A percentile compares a stretch with the other conserved stretches of the same genome.
These are phyloP conservation scores for Cystofilobasidium ferigula DNA, from an alignment of 768 basidiomycete genomes.

Conservation along the genomic window DNA sequence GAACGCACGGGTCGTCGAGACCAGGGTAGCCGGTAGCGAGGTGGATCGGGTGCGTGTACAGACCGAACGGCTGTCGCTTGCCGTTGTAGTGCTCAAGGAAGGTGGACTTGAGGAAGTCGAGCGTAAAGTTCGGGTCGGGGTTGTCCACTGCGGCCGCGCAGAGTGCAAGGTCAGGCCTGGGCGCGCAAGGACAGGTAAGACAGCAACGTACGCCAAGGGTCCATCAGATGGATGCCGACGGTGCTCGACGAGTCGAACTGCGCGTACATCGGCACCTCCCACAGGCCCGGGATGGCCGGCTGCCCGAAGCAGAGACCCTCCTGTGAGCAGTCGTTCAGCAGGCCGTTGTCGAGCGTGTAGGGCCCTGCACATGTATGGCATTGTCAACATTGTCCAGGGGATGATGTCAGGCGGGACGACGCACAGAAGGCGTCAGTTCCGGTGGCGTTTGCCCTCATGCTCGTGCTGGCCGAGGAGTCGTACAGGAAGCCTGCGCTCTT, in stretches of 20 bases:
- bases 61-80: conserved; percentile 66
- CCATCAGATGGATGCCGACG: conserved; percentile 41
- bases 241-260: conserved; percentile 56
- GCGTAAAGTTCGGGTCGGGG: conserved; percentile 26
- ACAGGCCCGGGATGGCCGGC: conserved; percentile 62
- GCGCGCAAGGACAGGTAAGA: no score
- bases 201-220: no score
- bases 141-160: no score
- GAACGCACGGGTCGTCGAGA: conserved; percentile 32
- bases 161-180: no score
- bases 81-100: conserved; percentile 63
- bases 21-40: conserved; percentile 41
- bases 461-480: conserved; percentile 54
- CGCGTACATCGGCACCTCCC: conserved; percentile 72
- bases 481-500: conserved; percentile 39
- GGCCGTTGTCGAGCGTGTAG: conserved; percentile 52
- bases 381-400: not conserved
- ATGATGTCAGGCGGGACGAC: not conserved
- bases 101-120: conserved; percentile 60
- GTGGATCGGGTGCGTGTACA: conserved; percentile 75
- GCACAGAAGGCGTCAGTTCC: conserved; percentile 67
- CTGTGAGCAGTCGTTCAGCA: conserved; percentile 73
- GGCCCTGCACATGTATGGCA: conserved; percentile 50
- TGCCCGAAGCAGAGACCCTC: conserved; percentile 44
- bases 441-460: conserved; percentile 55